Base-by-base conservation (phyloP, 169 alveolate species). In the Hammondia hammondi region DNA sequence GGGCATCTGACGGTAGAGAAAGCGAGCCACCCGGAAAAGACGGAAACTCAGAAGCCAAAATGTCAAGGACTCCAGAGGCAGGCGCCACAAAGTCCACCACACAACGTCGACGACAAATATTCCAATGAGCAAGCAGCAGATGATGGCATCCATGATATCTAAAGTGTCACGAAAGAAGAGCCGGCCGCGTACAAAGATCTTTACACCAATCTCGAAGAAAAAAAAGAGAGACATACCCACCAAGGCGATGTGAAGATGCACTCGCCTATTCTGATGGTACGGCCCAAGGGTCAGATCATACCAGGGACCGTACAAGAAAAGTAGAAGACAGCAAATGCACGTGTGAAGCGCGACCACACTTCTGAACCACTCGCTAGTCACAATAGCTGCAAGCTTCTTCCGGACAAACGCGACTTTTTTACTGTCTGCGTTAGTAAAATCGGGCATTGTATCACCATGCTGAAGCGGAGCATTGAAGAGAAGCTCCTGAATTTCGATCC, bases 1-100 rank as follows among this genome's bases (percentile, higher is more conserved):
- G 24, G 93, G 56, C 57, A 93, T 56, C 45, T 85, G 84, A 57
- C 93, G 95, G 91, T 85, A 85, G 6, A 85, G 93, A 45, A 93
- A 73, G 84, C 91, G 91, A 12, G 93, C 91, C 4, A 93, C 91
- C 56, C 95, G 93, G 84, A 93, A 52, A 77, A 93, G 61, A 35
- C 95, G 82, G 72, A 93, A 93, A 48, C 92, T 92, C 14, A 93
- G 91, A 10, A 92, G 95, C 95, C 95, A 93, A 52, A 43, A 82
- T 0, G 90, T 45, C 37, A 43, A 52, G 0, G 70, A 32, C 37
- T 82, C 90, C 70, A 17, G 71, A n/a, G n/a, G 90, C 57, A 21
- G 5, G 67, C 27, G 61, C 43, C 32, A 29, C 45, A 19, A 17
- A 6, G 32, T 39, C 56, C 87, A 32, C 72, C 32, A 35, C 10